Evolutionary conservation across 345 rosid species (phyloP), one percentile per base, ranked within the genome.

Genomic region (Syzygium jambos): DNA sequence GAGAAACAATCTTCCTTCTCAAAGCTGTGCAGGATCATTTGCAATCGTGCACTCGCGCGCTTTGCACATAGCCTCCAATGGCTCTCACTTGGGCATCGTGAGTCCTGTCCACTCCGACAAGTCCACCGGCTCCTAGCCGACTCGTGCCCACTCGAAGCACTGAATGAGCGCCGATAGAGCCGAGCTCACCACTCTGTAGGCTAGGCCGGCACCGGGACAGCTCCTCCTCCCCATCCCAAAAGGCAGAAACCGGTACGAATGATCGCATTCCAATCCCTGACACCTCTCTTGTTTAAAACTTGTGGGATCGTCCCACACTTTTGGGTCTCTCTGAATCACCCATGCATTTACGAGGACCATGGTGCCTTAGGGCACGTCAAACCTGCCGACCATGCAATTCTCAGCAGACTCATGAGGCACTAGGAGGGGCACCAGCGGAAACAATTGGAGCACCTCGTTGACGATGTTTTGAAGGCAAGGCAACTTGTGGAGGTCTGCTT

Each of bases 181-280:
- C 55, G 89, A 87, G 6, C 89, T 87, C 84, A 93, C 59, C 11
- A 91, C 88, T 53, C 90, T 85, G 7, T 89, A 87, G 16, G 94
- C 98, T 2, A 94, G 83, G 6, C 89, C 93, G 30, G 90, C 92
- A 5, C 95, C 95, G 11, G 94, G 96, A 84, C 94, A 94, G 0
- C 93, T 89, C 52, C 94, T 87, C 85, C 95, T 89, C 38, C 96
- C 95, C 51, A 89, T 30, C 34, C 98, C 98, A 89, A 95, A 94
- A 8, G 95, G 93, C 86, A 94, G 3, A 23, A 90, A 89, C 68
- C 68, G 89, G 15, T 87, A 89, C 0, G 78, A 10, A 65, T 89
- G 91, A 10, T n/a, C 78, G 5, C 82, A 88, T 59, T 84, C 51
- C n/a, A 55, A 17, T 17, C 85, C 88, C 51, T 89, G 86, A 12